Evolutionary conservation across 768 basidiomycete genomes (phyloP), one percentile per base, ranked within the genome.

Genomic region (Pisolithus marmoratus): DNA sequence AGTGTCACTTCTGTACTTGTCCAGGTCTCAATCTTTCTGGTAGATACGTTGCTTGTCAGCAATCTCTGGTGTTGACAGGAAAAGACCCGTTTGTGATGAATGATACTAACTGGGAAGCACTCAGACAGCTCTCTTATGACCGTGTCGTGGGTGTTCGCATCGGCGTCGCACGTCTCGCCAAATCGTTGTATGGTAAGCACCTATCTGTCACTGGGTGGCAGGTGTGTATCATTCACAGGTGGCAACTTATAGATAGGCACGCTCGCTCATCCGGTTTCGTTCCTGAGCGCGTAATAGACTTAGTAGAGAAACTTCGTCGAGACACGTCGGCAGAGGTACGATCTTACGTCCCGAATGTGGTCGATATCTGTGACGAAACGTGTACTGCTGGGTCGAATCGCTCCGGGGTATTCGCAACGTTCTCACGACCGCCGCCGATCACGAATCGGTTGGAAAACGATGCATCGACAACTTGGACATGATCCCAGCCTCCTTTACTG

Each of bases 91-190:
- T 77, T 52, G 60, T 72, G 27, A 67, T 68, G 51, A 78, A 75
- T 59, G 76, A 72, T 57, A 68, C 34, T 19, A 59, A 63, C 56
- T 79, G 90, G 70, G 65, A 73, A 51, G 69, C 73, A n/a, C 67
- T 94, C 19, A 67, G 73, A 24, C 60, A 63, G 41, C 74, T 94
- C 38, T 78, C 80, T 5, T 63, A 72, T 29, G 94, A 97, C 62
- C 61, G 63, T 34, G 83, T 95, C 12, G 75, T 88, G 47, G 93
- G 91, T 54, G 92, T 96, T 31, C 79, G 92, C 43, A 91, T 96
- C 51, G 87, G 83, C 7, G 76, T 92, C 2, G 85, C 94, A n/a
- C 79, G 92, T 46, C 77, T 91, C 43, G 68, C 84, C 38, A 81
- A 81, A 46, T 59, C 68, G 45, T 64, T 83, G 26, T 74, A 70